A percentile compares a stretch with the other conserved stretches of the same genome.
These are phyloP conservation scores for Cytospora schulzeri DNA, from an alignment of 2,329 filamentous ascomycete genomes.

Conservation along the genomic window DNA sequence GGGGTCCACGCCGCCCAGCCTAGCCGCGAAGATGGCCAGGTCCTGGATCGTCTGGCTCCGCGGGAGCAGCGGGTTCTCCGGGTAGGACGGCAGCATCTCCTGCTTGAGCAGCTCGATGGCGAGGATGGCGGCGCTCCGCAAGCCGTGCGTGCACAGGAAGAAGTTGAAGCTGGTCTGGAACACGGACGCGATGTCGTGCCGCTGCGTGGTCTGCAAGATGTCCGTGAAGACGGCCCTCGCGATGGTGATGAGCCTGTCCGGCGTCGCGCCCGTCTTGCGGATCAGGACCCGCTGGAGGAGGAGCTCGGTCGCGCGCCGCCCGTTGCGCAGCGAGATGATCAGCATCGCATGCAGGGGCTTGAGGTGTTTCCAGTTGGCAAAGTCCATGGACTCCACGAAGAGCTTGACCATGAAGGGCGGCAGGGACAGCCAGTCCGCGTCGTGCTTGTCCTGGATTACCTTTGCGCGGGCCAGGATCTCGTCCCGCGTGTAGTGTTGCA, in stretches of 20 bases:
- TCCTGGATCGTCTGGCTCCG: constrained; percentile 42
- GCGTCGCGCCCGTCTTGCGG: constrained; percentile 37
- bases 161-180: constrained; percentile 36
- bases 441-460: constrained; percentile 26
- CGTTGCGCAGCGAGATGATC: constrained; percentile 34
- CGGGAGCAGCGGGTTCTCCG: constrained; percentile 38
- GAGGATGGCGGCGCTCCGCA: constrained; percentile 40
- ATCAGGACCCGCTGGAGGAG: constrained; percentile 34
- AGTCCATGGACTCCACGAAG: constrained; percentile 29
- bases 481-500: constrained; percentile 37
- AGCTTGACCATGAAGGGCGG: constrained; percentile 32
- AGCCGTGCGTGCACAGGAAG: constrained; percentile 37
- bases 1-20: constrained; percentile 37
- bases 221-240: constrained; percentile 38
- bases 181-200: constrained; percentile 39
- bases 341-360: constrained; percentile 21
- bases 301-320: constrained; percentile 22
- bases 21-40: constrained; percentile 39
- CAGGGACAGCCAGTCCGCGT: constrained; percentile 33
- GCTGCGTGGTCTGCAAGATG: constrained; percentile 36
- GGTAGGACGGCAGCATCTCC: constrained; percentile 35
- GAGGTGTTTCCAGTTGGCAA: constrained; percentile 31
- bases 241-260: constrained; percentile 36
- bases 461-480: constrained; percentile 32
- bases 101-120: constrained; percentile 41